Evolutionary conservation across 2,329 filamentous ascomycete genomes (phyloP).

Genomic region (Alternaria brassicicola): DNA sequence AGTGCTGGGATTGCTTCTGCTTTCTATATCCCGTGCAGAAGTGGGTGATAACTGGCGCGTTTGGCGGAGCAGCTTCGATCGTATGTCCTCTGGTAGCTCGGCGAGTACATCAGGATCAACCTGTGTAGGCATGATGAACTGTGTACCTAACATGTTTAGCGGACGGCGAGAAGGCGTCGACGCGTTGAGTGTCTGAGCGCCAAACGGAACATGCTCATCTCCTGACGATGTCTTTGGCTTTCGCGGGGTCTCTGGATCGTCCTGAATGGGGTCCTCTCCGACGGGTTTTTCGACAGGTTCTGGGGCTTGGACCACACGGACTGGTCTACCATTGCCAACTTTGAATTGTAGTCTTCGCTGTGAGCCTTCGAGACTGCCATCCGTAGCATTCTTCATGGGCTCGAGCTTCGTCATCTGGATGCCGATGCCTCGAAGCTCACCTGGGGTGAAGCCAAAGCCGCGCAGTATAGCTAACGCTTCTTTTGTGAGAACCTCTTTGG

Average conservation of each 20-base stretch:
- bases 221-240: conserved; percentile 34
- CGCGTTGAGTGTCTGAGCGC: conserved; percentile 44
- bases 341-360: conserved; percentile 81
- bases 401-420: conserved; percentile 94
- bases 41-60: conserved; percentile 38
- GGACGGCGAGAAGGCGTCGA: conserved; percentile 65
- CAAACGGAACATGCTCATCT: conserved; percentile 47
- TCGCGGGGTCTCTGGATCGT: conserved; percentile 52
- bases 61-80: conserved; percentile 68
- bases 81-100: conserved; percentile 83
- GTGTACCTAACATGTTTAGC: conserved; percentile 82
- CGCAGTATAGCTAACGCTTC: conserved; percentile 86
- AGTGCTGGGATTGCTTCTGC: conserved; percentile 9
- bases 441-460: conserved; percentile 82
- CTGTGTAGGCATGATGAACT: conserved; percentile 88
- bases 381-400: conserved; percentile 66
- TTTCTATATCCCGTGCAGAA: conserved; percentile 17
- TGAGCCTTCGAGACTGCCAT: conserved; percentile 69
- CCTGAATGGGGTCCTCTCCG: conserved; percentile 54
- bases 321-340: conserved; percentile 51
- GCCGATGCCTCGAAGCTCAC: conserved; percentile 89
- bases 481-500: conserved; percentile 71
- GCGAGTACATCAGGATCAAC: conserved; percentile 81
- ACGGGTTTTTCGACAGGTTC: conserved; percentile 19
- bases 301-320: conserved; percentile 24